Evolutionary conservation across 495 filamentous ascomycete species (phyloP).

Genomic region (Jackrogersella multiformis): DNA sequence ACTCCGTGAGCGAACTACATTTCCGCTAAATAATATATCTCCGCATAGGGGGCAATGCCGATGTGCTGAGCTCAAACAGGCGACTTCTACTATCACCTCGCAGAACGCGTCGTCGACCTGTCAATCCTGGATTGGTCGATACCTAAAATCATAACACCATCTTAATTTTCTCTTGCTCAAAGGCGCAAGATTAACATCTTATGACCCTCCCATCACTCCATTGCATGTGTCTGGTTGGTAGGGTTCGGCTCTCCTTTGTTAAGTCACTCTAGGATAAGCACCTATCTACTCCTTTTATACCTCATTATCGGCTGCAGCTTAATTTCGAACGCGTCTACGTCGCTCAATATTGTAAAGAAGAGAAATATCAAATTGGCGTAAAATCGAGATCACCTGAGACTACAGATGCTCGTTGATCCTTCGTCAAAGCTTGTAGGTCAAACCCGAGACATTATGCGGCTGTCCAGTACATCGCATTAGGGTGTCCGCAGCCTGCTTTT

Average conservation of each 20-base stretch:
- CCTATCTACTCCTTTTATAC: constrained; percentile 10
- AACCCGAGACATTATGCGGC: not conserved
- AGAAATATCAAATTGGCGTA: not conserved
- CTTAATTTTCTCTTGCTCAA: constrained; percentile 5
- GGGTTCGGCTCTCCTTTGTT: constrained; percentile 6
- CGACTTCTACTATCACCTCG: constrained; percentile 15
- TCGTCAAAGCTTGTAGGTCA: not conserved
- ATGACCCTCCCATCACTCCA: constrained; percentile 2
- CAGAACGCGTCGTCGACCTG: constrained; percentile 6
- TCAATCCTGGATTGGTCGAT: constrained; percentile 21
- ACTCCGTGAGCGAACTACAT: constrained; percentile 3
- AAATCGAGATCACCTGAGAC: not conserved
- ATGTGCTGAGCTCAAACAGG: constrained; percentile 1
- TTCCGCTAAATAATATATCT: not conserved
- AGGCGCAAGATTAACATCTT: constrained; percentile 5
- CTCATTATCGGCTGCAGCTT: not conserved
- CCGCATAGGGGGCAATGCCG: constrained; percentile 4
- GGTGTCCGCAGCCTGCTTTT: not conserved
- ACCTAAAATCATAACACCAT: not conserved
- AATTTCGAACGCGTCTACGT: constrained; percentile 19
- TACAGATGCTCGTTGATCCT: not conserved
- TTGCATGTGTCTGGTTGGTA: constrained; percentile 15
- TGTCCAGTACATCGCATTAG: not conserved
- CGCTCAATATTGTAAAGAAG: constrained; percentile 11
- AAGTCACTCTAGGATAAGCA: constrained; percentile 17